A percentile compares a stretch with the other conserved stretches of the same genome.
Evolutionary conservation across 345 rosid species (phyloP).

Genomic region (Linum trigynum): DNA sequence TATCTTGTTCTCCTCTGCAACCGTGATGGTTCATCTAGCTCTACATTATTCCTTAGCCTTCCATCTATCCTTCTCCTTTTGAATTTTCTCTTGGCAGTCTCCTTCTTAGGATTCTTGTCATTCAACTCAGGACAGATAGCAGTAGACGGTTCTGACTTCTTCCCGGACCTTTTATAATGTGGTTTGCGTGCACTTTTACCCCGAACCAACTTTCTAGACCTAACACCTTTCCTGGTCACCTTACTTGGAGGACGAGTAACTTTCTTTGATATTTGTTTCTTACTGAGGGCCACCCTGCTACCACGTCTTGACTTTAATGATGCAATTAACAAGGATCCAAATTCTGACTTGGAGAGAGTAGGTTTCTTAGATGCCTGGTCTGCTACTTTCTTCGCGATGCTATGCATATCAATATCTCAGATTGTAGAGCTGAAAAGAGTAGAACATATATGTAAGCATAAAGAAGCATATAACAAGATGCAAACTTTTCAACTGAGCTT

Average conservation of each 20-base stretch:
- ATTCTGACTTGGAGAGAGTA: constrained; percentile 24
- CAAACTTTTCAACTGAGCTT: too few relatives aligned
- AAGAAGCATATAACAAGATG: too few relatives aligned
- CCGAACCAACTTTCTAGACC: constrained; percentile 11
- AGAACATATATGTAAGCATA: too few relatives aligned
- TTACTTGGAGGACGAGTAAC: constrained; percentile 18
- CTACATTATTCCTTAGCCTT: constrained; percentile 36
- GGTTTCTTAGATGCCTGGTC: constrained; percentile 25
- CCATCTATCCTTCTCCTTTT: constrained; percentile 46
- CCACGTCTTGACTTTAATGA: constrained; percentile 28
- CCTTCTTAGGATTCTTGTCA: constrained; percentile 20
- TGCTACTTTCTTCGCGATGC: constrained; percentile 17
- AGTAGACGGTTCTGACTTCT: constrained; percentile 18
- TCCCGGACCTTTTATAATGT: constrained; percentile 18
- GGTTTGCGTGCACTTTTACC: constrained; percentile 16
- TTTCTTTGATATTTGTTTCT: constrained; percentile 24
- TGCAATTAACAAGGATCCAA: constrained; percentile 39
- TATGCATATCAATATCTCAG: constrained; percentile 31
- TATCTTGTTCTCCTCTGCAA: constrained; percentile 88
- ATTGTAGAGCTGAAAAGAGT: constrained; percentile 6
- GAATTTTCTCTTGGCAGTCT: constrained; percentile 25
- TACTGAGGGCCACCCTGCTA: constrained; percentile 17
- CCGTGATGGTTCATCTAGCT: constrained; percentile 62
- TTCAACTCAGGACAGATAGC: constrained; percentile 16
- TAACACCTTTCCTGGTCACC: constrained; percentile 17